Base-by-base conservation (phyloP, 306 rosid species). In the Astragalus glycyphyllos region DNA sequence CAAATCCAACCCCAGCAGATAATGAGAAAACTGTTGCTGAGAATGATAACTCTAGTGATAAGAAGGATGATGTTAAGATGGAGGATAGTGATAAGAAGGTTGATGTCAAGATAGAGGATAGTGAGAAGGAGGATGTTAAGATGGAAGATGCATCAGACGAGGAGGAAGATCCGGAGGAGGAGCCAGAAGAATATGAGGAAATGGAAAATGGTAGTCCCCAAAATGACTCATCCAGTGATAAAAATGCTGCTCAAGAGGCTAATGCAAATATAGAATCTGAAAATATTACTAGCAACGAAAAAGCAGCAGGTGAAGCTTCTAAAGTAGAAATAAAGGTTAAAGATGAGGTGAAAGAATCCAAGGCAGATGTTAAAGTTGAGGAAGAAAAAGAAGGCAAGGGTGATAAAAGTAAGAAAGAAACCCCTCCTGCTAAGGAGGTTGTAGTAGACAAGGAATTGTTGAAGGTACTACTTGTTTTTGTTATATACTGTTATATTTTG, bases 121-220 rank as follows among this genome's bases (percentile, higher is more conserved):
- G 69, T 75, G 69, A 72, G 63, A 78, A 68, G 42, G 83, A 71
- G 15, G 99, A 84, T 74, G 79, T 63, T 50, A 91, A 82, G 83
- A 85, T 73, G 88, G 97, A 80, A 73, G 85, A 85, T 65, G 89
- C 51, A 76, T 80, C 86, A 34, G 96, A 93, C 0, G 89, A 82
- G 48, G 95, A 93, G 0, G 90, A 82, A 65, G 92, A 91, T 47
- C 87, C 84, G 8, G 95, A 88, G 76, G 97, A 91, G 76, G 98
- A 93, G 75, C 96, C 94, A 8, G 99, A 94, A 84, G 97, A 90
- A 72, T 75, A 78, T 8, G 96, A 83, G 71, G 96, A 89, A 82
- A 85, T 83, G 86, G 96, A 83, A 51, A 86, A 83, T 76, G 81
- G 41, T 29, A 73, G 85, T 82, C 84, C 84, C 56, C 86, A 40